Conservation (phyloP, 2,329 filamentous ascomycete genomes). For the Paraconiothyrium sp. region DNA sequence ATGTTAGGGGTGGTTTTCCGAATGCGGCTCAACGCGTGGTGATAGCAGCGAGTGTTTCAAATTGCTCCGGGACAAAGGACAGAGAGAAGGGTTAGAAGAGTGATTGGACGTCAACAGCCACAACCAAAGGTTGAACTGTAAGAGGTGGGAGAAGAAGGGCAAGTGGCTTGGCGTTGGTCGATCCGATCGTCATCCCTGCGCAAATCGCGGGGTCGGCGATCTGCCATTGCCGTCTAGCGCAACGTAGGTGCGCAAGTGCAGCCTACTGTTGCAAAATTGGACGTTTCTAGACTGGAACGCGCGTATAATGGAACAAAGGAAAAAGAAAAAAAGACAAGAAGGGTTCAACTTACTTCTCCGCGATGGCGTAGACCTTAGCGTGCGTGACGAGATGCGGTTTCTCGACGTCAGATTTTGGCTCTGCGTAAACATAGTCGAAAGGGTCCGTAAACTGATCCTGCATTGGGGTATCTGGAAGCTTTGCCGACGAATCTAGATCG, state of each 20-base stretch:
- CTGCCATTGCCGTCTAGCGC: conserved; percentile 33
- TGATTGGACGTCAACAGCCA: conserved; percentile 20
- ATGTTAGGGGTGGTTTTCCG: conserved; percentile 31
- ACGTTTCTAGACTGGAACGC: conserved; percentile 18
- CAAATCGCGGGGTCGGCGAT: conserved; percentile 42
- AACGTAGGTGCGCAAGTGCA: conserved; percentile 29
- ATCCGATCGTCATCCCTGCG: conserved; percentile 33
- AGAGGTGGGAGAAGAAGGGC: conserved; percentile 25
- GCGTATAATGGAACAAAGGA: conserved; percentile 28
- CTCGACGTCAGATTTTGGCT: conserved; percentile 50
- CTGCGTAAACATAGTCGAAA: conserved; percentile 36
- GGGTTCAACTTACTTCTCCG: conserved; percentile 55
- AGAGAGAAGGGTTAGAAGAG: not conserved
- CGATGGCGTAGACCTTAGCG: conserved; percentile 60
- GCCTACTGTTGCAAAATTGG: conserved; percentile 16
- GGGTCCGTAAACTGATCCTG: conserved; percentile 46
- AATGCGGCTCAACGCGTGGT: conserved; percentile 11
- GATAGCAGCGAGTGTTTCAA: conserved; percentile 28
- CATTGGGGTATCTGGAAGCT: conserved; percentile 43
- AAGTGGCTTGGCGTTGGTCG: conserved; percentile 32
- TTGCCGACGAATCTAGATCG: conserved; percentile 33
- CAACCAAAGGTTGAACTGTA: not conserved
- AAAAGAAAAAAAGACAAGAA: conserved; percentile 23
- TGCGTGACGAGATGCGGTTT: conserved; percentile 57
- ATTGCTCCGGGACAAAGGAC: conserved; percentile 5